Evolutionary conservation across 345 rosid genomes (phyloP), one percentile per base, ranked within the genome.

Genomic region (Geranium brycei): DNA sequence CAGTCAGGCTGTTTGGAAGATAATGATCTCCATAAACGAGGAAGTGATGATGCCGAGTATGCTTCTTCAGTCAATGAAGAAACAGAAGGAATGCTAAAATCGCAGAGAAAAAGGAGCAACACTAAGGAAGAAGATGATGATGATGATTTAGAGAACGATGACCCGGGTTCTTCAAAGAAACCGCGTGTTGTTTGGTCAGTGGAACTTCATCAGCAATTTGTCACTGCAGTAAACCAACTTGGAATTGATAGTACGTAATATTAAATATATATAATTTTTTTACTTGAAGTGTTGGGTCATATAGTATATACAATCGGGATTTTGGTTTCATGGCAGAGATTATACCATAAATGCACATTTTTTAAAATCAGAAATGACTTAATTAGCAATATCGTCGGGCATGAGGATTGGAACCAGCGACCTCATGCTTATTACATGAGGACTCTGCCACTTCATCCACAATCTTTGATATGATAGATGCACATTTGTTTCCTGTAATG

Each of bases 111-210:
- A 75, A 79, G 84, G 72, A 75, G 69, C 72, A 80, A n/a, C 67
- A 7, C 66, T 64, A 81, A 80, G 71, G 95, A 83, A 41, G 93
- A 83, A 38, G 85, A 84, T 5, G 86, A 85, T 15, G 86, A 85
- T 15, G 76, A 57, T 74, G 86, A 80, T 40, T 64, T 56, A 13
- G 89, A 86, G 64, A 79, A 73, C 64, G 91, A 85, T 59, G 93
- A 84, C 79, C 83, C 83, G 16, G 72, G 86, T 51, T 55, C 81
- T n/a, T 68, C 85, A 31, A 89, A 89, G 82, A 89, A 82, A 70
- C 90, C 95, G 10, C 86, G 96, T 14, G 89, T 89, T 7, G 95
- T 89, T 38, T 89, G 96, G 96, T 89, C 96, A 0, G 92, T 89
- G 65, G 95, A 89, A 64, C 90, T 89, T 51, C 96, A 89, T 76